Evolutionary conservation across 257 asterid genomes (phyloP), one percentile per base, ranked within the genome.

Genomic region (Fraxinus excelsior): DNA sequence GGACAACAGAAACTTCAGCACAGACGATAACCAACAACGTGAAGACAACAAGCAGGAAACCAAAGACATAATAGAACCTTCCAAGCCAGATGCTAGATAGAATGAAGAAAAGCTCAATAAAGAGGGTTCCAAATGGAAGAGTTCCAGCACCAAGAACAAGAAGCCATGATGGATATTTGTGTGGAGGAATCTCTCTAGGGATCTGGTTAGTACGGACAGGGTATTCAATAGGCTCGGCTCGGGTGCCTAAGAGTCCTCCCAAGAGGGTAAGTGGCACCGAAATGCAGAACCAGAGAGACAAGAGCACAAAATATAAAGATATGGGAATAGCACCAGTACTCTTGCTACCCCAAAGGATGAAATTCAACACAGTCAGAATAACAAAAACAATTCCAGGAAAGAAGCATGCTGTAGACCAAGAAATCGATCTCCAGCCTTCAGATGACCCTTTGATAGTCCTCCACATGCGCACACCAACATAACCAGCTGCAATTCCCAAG

Each of bases 141-240:
- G 88, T 84, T 74, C 88, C 88, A 66, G 90, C 90, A 70, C 88
- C 90, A 76, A 86, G 88, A 78, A 86, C 88, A 67, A 86, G 84
- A 38, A 86, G 85, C 87, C 90, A 86, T 23, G 90, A 84, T 56
- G 86, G 86, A 49, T 80, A 84, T 49, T 80, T 82, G 73, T 80
- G 82, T n/a, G 86, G 76, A 28, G 88, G 90, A 80, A 86, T 84
- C 76, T 86, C 88, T 74, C 90, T 80, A 14, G 86, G 88, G 72
- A 86, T 86, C 81, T 86, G 88, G 80, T 84, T 86, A 31, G 88
- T 86, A 64, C 88, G 81, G 35, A 86, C 86, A 34, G 90, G 90
- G 76, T 51, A 86, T 34, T 82, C 83, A 37, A 86, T 84, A 73
- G 85, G 82, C 79, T 82, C 85, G 18, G 86, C 81, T 78, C 72